phyloP scores from a whole-genome alignment of 2,329 filamentous ascomycete genomes.

The Dendrostoma leiphaemia region DNA sequence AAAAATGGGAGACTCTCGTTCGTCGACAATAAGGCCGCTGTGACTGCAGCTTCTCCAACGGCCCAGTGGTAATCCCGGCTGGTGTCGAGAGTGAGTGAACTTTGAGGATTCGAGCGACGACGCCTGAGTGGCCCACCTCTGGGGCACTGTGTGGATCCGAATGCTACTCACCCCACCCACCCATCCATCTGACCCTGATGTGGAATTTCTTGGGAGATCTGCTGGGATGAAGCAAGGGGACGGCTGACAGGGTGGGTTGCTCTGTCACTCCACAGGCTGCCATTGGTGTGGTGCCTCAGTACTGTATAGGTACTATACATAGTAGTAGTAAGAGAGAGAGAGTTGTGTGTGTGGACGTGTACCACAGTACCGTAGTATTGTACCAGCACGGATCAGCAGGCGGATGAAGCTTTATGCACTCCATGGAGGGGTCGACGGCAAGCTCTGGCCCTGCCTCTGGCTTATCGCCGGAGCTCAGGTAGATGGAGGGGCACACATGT shows the following conservation, averaged over 20 bases:
- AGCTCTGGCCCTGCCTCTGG: conserved; percentile 1
- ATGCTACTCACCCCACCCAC: too few species aligned
- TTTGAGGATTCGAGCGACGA: conserved; percentile 3
- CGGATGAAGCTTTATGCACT: conserved; percentile 6
- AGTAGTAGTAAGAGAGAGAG: too few species aligned
- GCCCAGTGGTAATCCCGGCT: conserved; percentile 11
- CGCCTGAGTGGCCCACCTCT: background rate
- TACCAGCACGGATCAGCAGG: conserved; percentile 2
- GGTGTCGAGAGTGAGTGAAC: conserved; percentile 7
- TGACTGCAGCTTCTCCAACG: background rate
- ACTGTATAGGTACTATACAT: too few species aligned
- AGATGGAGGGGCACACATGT: conserved; percentile 17
- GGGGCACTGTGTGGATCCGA: conserved; percentile 15
- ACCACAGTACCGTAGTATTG: conserved; percentile 3
- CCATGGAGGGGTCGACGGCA: conserved; percentile 17
- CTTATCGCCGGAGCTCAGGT: conserved; percentile 12
- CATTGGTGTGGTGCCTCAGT: too few species aligned
- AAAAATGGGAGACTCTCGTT: background rate
- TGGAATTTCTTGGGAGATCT: background rate
- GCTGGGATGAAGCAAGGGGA: conserved; percentile 1
- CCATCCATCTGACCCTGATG: conserved; percentile 3
- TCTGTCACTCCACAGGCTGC: too few species aligned
- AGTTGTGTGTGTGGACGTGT: too few species aligned
- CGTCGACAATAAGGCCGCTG: too few species aligned
- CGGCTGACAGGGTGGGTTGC: too few species aligned